Conservation (phyloP, 768 basidiomycete genomes). For the Tulasnella sp. region DNA sequence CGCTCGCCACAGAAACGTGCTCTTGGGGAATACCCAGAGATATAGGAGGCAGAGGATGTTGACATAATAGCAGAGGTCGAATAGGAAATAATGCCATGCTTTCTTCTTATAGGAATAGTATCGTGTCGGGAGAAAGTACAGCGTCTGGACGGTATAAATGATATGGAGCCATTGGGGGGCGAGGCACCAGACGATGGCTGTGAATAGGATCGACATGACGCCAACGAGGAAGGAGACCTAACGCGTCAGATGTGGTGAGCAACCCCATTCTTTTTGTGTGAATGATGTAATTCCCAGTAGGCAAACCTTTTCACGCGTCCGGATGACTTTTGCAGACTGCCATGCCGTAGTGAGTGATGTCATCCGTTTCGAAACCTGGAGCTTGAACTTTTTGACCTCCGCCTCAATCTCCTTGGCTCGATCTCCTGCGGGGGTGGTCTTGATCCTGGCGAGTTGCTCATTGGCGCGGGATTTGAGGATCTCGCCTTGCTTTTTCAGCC, state of each 20-base stretch:
- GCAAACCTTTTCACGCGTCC: constrained; percentile 56
- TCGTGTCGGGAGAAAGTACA: constrained; percentile 74
- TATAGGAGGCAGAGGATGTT: constrained; percentile 86
- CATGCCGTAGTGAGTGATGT: constrained; percentile 68
- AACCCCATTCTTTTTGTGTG: not conserved
- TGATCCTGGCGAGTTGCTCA: constrained; percentile 61
- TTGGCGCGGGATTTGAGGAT: constrained; percentile 73
- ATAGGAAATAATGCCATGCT: constrained; percentile 57
- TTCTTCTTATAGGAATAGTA: constrained; percentile 84
- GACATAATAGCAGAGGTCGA: constrained; percentile 74
- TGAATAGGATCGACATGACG: constrained; percentile 78
- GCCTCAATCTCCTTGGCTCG: constrained; percentile 66
- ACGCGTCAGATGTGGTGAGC: not conserved
- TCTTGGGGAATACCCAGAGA: constrained; percentile 81
- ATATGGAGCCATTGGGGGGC: constrained; percentile 86
- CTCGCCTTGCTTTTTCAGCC: constrained; percentile 78
- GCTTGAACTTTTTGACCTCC: constrained; percentile 76
- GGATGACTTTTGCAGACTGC: constrained; percentile 84
- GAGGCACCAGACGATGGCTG: constrained; percentile 80
- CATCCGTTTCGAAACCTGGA: constrained; percentile 75
- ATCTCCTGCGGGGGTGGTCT: constrained; percentile 45
- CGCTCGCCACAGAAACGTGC: constrained; percentile 70
- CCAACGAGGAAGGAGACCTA: constrained; percentile 80
- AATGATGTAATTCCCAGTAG: not conserved
- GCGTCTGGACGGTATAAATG: constrained; percentile 66